phyloP scores from a whole-genome alignment of 2,329 filamentous ascomycete species.

The Neonectria ditissima region DNA sequence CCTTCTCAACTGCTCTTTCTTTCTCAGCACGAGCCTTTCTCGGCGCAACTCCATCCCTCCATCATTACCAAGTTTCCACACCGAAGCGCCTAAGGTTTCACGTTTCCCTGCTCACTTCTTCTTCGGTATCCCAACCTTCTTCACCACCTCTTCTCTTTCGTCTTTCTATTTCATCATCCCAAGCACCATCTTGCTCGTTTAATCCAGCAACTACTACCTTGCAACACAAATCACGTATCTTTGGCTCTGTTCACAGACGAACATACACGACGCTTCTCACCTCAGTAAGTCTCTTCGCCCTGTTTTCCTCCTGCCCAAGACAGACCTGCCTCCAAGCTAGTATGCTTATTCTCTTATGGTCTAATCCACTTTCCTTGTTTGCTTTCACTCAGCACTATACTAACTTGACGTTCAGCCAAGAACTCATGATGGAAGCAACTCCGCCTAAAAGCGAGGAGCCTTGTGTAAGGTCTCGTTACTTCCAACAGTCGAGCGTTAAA shows the following conservation, averaged over 20 bases:
- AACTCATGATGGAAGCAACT: background rate
- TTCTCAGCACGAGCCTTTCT: too few relatives aligned
- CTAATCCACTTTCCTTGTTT: too few relatives aligned
- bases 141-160: background rate
- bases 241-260: background rate
- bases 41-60: too few relatives aligned
- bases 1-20: background rate
- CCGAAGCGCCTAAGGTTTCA: background rate
- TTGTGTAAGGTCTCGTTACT: background rate
- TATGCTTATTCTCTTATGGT: too few relatives aligned
- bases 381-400: too few relatives aligned
- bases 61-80: too few relatives aligned
- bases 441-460: background rate
- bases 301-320: background rate
- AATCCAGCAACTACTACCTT: background rate
- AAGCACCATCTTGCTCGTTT: background rate
- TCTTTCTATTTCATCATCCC: background rate
- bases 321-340: background rate
- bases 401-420: background rate
- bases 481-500: background rate
- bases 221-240: background rate
- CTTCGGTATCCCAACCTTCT: background rate
- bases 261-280: background rate
- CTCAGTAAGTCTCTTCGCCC: background rate
- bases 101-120: too few relatives aligned